Base-by-base conservation (phyloP, 305 asterid species). In the Solanum hybrid region DNA sequence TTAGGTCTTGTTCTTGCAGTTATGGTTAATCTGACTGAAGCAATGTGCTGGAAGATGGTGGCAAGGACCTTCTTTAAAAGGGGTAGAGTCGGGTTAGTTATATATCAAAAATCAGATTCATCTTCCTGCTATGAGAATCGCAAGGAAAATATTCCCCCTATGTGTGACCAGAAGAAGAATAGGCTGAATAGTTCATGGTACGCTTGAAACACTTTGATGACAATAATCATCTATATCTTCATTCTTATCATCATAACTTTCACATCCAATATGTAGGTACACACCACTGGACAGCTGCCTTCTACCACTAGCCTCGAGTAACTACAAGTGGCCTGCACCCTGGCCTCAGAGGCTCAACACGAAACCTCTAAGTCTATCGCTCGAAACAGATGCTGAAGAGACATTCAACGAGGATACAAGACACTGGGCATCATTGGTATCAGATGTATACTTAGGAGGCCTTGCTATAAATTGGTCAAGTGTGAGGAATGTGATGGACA, bases 401-500 rank as follows among this genome's bases (percentile, higher is more conserved):
- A 91, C 89, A 90, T 97, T 93, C 91, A 93, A 89, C 87, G 93
- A 71, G 78, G 98, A 96, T 90, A 94, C 95, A 73, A 93, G 91
- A 89, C 98, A 95, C 93, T 97, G 98, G 99, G 93, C 96, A 89
- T 94, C 95, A 35, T 95, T 97, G 80, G 94, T 96, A 76, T 93
- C 98, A 27, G 97, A 95, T 87, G 96, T 97, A 82, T 97, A 97
- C 92, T 91, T 94, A 75, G 96, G 94, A 73, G 94, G 93, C 76
- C 97, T 96, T 73, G 89, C 90, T 36, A 89, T 97, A 86, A 95
- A 93, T 73, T 96, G 98, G 99, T 91, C 98, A 4, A 92, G 89
- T 45, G 93, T 95, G 82, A 93, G 99, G 91, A 97, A 96, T 86
- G 95, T 95, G 82, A 95, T 97, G 97, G 99, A 97, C 86, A 96